Percentiles rank a stretch among this genome's conserved stretches.
phyloP scores from a whole-genome alignment of 2,329 filamentous ascomycete species.

The Paracoccidioides brasiliensis region DNA sequence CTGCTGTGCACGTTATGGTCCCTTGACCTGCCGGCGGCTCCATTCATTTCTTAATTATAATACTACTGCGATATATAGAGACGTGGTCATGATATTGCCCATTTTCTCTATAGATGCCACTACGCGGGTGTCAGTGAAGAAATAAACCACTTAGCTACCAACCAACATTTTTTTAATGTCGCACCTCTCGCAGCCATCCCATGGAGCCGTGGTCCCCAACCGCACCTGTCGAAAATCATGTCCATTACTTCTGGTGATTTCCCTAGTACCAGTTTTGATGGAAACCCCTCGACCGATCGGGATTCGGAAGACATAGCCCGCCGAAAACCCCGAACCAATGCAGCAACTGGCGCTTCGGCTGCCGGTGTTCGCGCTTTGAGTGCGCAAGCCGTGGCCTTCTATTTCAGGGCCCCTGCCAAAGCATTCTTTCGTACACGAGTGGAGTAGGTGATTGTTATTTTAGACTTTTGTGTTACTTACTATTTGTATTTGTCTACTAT shows the following conservation, averaged over 20 bases:
- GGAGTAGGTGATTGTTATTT: constrained; percentile 48
- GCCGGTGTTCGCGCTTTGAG: constrained; percentile 73
- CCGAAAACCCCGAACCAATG: constrained; percentile 43
- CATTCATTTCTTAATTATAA: background rate
- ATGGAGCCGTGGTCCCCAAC: background rate
- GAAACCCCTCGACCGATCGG: constrained; percentile 4
- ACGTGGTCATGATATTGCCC: background rate
- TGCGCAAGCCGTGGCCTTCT: constrained; percentile 74
- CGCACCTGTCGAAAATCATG: background rate
- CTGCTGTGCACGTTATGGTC: background rate
- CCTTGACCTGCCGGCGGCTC: background rate
- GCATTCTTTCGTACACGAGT: constrained; percentile 84
- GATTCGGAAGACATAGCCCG: constrained; percentile 16
- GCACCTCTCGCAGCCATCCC: no score
- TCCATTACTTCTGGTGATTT: background rate
- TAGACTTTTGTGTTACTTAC: constrained; percentile 9
- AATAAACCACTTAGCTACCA: background rate
- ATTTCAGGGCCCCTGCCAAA: constrained; percentile 82
- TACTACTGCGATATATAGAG: background rate
- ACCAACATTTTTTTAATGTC: background rate
- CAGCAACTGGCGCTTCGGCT: constrained; percentile 64
- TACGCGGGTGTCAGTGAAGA: background rate
- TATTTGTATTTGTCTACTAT: background rate
- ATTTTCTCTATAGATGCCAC: background rate
- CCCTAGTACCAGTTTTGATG: constrained; percentile 10